phyloP scores from a whole-genome alignment of 805 yeast species.

The Debaryomyces prosopidis region DNA sequence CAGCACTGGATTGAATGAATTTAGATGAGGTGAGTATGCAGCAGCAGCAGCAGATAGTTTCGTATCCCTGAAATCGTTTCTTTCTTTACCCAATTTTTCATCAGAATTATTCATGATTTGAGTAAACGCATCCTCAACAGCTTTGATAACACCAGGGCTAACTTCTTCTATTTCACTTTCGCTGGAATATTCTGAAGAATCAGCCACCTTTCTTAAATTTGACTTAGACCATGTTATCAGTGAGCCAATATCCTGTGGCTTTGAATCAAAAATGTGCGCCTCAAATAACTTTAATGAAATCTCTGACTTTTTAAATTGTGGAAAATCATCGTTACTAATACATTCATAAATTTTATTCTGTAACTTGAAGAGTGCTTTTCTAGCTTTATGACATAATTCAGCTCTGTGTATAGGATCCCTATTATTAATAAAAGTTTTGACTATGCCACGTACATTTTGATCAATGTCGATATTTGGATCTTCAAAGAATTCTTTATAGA shows the following conservation, averaged over 20 bases:
- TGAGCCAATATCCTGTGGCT: neutral
- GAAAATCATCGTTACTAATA: constrained; percentile 54
- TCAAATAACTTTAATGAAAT: constrained; percentile 52
- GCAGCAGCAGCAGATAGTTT: neutral
- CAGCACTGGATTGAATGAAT: neutral
- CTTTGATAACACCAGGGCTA: constrained; percentile 50
- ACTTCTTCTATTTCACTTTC: constrained; percentile 26
- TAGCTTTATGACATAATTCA: constrained; percentile 49
- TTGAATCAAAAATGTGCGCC: constrained; percentile 22
- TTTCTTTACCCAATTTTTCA: neutral
- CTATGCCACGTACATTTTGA: constrained; percentile 22
- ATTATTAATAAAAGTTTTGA: constrained; percentile 23
- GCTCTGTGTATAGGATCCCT: constrained; percentile 6
- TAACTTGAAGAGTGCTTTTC: constrained; percentile 57
- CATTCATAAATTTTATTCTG: constrained; percentile 55
- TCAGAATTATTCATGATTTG: constrained; percentile 47
- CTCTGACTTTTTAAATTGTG: constrained; percentile 60
- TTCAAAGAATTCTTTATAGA: constrained; percentile 46
- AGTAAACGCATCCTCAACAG: constrained; percentile 68
- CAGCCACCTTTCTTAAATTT: neutral
- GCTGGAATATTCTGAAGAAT: neutral
- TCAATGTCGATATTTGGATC: constrained; percentile 8
- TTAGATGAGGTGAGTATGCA: constrained; percentile 3
- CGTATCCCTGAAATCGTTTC: neutral
- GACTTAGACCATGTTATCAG: neutral